phyloP scores from a whole-genome alignment of 495 filamentous ascomycete species.

The Neohortaea acidophila region DNA sequence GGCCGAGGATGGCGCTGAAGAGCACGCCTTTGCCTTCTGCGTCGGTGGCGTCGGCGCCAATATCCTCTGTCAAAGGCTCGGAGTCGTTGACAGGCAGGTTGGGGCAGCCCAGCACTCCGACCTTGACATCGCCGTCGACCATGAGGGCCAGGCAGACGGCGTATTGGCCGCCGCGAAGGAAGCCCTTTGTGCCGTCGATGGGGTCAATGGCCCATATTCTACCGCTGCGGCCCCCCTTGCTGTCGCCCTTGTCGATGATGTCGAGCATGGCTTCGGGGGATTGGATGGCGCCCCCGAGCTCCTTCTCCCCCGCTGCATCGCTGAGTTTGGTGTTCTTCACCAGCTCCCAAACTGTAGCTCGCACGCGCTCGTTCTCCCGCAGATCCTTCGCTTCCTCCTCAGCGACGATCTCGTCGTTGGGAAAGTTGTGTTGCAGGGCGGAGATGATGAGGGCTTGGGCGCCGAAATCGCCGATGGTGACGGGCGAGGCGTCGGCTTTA shows the following conservation, averaged over 20 bases:
- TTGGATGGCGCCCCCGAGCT: conserved; percentile 58
- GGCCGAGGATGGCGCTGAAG: conserved; percentile 61
- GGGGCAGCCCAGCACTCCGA: conserved; percentile 85
- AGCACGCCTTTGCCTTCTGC: conserved; percentile 61
- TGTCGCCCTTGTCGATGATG: conserved; percentile 70
- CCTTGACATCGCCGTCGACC: conserved; percentile 85
- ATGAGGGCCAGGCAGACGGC: conserved; percentile 86
- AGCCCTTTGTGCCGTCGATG: conserved; percentile 95
- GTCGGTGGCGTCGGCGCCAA: conserved; percentile 52
- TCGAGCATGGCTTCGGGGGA: conserved; percentile 64
- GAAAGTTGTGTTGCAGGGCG: conserved; percentile 78
- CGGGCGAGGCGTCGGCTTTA: conserved; percentile 89
- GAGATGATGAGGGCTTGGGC: conserved; percentile 91
- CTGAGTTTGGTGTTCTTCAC: conserved; percentile 58
- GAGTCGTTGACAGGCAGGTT: conserved; percentile 78
- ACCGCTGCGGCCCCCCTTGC: conserved; percentile 60
- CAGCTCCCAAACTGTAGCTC: conserved; percentile 65
- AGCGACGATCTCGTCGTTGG: conserved; percentile 76
- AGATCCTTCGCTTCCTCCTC: conserved; percentile 82
- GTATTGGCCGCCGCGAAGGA: conserved; percentile 94
- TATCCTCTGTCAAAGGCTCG: conserved; percentile 46
- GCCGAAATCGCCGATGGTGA: conserved; percentile 95
- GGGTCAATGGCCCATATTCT: conserved; percentile 95
- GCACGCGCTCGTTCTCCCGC: conserved; percentile 47
- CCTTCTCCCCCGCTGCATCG: conserved; percentile 45